phyloP scores from a whole-genome alignment of 2,329 filamentous ascomycete species.

The Cladosporium sp. region DNA sequence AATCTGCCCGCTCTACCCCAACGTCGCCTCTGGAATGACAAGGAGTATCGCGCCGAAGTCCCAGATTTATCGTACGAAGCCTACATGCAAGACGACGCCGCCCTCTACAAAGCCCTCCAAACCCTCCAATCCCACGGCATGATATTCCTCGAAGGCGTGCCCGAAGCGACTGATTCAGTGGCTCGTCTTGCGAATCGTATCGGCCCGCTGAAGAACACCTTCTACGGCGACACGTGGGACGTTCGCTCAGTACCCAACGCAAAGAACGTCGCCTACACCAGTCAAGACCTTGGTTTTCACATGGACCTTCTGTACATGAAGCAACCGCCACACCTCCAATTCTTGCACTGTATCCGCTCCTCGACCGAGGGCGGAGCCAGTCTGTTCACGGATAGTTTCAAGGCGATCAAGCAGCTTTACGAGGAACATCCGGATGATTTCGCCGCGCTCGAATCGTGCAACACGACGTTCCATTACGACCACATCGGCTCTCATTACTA shows the following conservation, averaged over 20 bases:
- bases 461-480: slow-evolving; percentile 45
- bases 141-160: slow-evolving; percentile 72
- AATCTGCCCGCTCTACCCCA: slow-evolving; percentile 5
- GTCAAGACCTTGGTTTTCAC: slow-evolving; percentile 76
- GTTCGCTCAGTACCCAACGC: slow-evolving; percentile 76
- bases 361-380: slow-evolving; percentile 76
- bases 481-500: slow-evolving; percentile 46
- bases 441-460: slow-evolving; percentile 9
- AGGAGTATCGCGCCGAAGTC: slow-evolving; percentile 45
- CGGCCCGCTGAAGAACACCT: slow-evolving; percentile 76
- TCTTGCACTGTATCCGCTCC: slow-evolving; percentile 86
- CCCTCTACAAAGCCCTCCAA: slow-evolving; percentile 58
- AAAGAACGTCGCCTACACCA: slow-evolving; percentile 88
- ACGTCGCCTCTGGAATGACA: slow-evolving; percentile 41
- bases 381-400: slow-evolving; percentile 74
- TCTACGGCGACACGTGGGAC: slow-evolving; percentile 90
- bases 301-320: slow-evolving; percentile 89
- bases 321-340: slow-evolving; percentile 74
- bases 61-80: slow-evolving; percentile 63
- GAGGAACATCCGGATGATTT: slow-evolving; percentile 20
- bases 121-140: slow-evolving; percentile 66
- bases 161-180: slow-evolving; percentile 52
- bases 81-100: slow-evolving; percentile 60
- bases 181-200: slow-evolving; percentile 66
- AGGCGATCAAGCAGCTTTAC: slow-evolving; percentile 46